These are phyloP conservation scores for Mrakia hoshinonis DNA, from an alignment of 768 basidiomycete species.

Conservation along the genomic window DNA sequence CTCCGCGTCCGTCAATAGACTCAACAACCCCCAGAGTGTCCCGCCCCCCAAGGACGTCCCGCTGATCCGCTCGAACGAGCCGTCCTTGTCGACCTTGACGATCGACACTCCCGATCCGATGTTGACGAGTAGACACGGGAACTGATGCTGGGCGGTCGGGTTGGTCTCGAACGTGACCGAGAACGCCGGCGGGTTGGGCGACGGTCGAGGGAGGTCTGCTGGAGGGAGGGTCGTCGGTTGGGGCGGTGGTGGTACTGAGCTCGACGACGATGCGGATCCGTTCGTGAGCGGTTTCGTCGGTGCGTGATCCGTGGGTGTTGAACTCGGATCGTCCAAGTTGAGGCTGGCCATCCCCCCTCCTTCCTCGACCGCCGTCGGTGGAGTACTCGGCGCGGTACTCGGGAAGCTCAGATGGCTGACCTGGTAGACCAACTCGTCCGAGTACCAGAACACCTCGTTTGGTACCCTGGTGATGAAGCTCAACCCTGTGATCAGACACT, in stretches of 20 bases:
- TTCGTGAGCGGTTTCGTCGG: conserved; percentile 5
- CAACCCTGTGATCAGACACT: conserved; percentile 89
- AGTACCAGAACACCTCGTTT: conserved; percentile 96
- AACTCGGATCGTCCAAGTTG: conserved; percentile 8
- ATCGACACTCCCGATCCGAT: conserved; percentile 97
- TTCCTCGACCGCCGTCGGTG: neutral
- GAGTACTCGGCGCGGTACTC: conserved; percentile 36
- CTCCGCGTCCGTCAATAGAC: conserved; percentile 85
- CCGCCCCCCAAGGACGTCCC: conserved; percentile 96
- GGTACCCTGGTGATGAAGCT: conserved; percentile 94
- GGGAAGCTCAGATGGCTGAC: conserved; percentile 41
- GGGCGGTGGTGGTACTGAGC: conserved; percentile 30
- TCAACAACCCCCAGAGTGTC: conserved; percentile 91
- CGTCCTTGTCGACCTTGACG: conserved; percentile 93
- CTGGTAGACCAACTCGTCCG: conserved; percentile 82
- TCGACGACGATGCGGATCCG: neutral
- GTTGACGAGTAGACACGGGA: conserved; percentile 94
- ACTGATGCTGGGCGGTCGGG: conserved; percentile 59
- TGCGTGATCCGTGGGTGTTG: neutral
- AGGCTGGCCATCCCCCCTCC: conserved; percentile 11
- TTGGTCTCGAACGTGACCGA: conserved; percentile 77
- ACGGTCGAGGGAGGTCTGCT: conserved; percentile 63
- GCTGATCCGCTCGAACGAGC: conserved; percentile 88
- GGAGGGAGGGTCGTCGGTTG: conserved; percentile 33
- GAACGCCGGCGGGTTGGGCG: conserved; percentile 80